These are phyloP conservation scores for Geotrichum candidum DNA, from an alignment of 1,139 yeast species.

Conservation along the genomic window DNA sequence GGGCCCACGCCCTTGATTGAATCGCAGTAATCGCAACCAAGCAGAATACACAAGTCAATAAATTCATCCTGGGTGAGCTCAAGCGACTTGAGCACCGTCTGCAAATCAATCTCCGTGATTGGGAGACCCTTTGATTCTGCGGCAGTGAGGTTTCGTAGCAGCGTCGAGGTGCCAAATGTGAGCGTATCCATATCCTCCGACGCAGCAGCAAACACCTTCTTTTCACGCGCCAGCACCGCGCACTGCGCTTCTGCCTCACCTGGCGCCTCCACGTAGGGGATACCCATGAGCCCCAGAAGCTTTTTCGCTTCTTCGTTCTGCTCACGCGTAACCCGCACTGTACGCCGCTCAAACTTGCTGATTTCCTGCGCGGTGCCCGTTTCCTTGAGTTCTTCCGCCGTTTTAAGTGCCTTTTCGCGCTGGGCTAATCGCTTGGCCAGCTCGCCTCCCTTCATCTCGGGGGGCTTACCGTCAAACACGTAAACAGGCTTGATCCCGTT, in stretches of 20 bases:
- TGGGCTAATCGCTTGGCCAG: conserved; percentile 75
- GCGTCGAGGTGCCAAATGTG: conserved; percentile 79
- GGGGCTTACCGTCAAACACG: conserved; percentile 96
- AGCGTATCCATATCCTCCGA: conserved; percentile 98
- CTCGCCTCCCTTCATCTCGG: conserved; percentile 87
- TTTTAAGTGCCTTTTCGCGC: conserved; percentile 77
- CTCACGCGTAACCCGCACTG: conserved; percentile 79
- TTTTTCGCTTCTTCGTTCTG: conserved; percentile 92
- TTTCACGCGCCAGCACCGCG: conserved; percentile 83
- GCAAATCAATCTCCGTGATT: conserved; percentile 72
- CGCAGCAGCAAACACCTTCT: conserved; percentile 90
- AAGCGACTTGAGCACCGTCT: conserved; percentile 66
- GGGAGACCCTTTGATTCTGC: conserved; percentile 93
- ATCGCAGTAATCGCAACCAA: conserved; percentile 97
- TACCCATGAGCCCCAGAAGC: conserved; percentile 80
- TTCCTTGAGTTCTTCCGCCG: conserved; percentile 67
- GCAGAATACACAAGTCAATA: conserved; percentile 81
- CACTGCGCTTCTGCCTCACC: conserved; percentile 99
- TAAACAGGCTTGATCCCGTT: conserved; percentile 92
- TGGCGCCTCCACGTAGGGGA: conserved; percentile 89
- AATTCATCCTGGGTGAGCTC: conserved; percentile 68
- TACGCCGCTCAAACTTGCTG: conserved; percentile 73
- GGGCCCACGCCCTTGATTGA: conserved; percentile 95
- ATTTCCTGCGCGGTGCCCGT: conserved; percentile 75
- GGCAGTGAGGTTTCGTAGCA: conserved; percentile 84